Percentiles rank a stretch among this genome's conserved stretches.
Conservation (phyloP, 148 eudicot species). For the Chenopodium berlandieri region DNA sequence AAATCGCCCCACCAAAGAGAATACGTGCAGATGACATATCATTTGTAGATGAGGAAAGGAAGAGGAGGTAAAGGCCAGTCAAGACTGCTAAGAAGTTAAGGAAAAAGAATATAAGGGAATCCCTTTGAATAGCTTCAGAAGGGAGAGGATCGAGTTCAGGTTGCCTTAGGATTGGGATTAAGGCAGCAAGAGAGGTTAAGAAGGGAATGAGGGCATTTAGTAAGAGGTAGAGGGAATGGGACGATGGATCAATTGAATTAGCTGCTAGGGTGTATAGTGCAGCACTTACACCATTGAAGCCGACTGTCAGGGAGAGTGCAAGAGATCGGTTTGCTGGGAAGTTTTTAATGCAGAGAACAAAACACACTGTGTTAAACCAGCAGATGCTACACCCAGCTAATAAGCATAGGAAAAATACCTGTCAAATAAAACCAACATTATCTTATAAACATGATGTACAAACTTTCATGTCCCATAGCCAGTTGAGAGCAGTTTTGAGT, state of each 20-base stretch:
- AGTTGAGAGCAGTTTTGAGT: neutral
- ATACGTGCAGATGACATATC: constrained; percentile 31
- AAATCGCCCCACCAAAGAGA: constrained; percentile 62
- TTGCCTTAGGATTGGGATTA: constrained; percentile 65
- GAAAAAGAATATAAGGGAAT: constrained; percentile 57
- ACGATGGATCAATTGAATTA: constrained; percentile 52
- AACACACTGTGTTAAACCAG: constrained; percentile 95
- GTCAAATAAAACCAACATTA: constrained; percentile 20
- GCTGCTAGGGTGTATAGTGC: constrained; percentile 76
- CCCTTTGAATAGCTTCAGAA: constrained; percentile 37
- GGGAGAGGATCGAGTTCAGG: constrained; percentile 44
- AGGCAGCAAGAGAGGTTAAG: constrained; percentile 45
- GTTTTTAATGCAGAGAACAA: constrained; percentile 69
- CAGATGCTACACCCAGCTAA: constrained; percentile 85
- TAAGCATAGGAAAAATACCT: constrained; percentile 77
- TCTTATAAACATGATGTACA: neutral
- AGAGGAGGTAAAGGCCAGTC: constrained; percentile 77
- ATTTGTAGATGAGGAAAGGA: constrained; percentile 40
- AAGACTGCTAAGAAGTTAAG: constrained; percentile 56
- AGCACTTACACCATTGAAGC: constrained; percentile 87
- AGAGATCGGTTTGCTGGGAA: constrained; percentile 63
- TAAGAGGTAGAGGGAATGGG: constrained; percentile 56
- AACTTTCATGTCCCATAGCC: neutral
- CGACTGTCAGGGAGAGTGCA: constrained; percentile 68
- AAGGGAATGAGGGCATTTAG: constrained; percentile 70